Conservation (phyloP, 2,329 filamentous ascomycete genomes). For the Aspergillus quadrilineatus region DNA sequence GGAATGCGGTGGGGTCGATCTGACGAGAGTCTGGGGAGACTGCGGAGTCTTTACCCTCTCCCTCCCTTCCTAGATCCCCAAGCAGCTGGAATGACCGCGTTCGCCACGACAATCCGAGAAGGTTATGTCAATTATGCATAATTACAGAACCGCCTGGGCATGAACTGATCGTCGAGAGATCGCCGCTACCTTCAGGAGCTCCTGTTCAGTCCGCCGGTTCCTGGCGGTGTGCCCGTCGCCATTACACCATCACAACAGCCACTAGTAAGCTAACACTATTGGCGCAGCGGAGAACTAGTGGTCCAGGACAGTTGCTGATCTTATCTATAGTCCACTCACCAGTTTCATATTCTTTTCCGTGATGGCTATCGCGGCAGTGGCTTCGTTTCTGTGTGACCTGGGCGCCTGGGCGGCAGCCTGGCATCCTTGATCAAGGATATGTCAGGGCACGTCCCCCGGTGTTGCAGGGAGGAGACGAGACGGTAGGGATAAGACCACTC, state of each 20-base stretch:
- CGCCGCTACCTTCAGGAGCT: neutral
- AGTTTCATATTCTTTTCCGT: slow-evolving; percentile 10
- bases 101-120: neutral
- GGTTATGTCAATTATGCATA: neutral
- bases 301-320: slow-evolving; percentile 16
- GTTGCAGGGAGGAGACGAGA: slow-evolving; percentile 4
- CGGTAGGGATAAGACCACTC: slow-evolving; percentile 11
- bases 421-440: neutral
- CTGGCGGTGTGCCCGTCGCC: slow-evolving; percentile 10
- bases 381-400: slow-evolving; percentile 2
- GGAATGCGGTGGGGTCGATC: slow-evolving; percentile 1
- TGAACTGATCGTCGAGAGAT: neutral
- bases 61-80: neutral
- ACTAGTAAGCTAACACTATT: slow-evolving; percentile 17
- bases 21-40: neutral
- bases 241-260: slow-evolving; percentile 7
- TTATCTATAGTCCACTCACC: slow-evolving; percentile 12
- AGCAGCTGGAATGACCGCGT: neutral
- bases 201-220: neutral
- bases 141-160: neutral
- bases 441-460: slow-evolving; percentile 7
- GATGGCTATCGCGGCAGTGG: slow-evolving; percentile 9
- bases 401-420: neutral
- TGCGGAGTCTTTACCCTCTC: neutral
- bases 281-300: slow-evolving; percentile 15